Percentiles rank a stretch among this genome's conserved stretches.
Evolutionary conservation across 2,329 filamentous ascomycete species (phyloP).

Genomic region (Fusarium sp.): DNA sequence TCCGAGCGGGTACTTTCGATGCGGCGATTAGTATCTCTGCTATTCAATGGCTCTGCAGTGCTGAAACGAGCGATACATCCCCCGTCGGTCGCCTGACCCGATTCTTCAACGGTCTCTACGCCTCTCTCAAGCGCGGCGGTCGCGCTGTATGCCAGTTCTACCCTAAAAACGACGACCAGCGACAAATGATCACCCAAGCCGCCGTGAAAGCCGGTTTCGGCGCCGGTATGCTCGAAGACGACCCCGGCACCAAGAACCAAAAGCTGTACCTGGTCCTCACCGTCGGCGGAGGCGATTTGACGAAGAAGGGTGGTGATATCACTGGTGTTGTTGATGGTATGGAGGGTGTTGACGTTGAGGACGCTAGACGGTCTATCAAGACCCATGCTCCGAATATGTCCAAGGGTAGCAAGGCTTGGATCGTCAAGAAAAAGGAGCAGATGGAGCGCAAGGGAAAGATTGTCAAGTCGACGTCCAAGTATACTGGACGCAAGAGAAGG

Average conservation of each 20-base stretch:
- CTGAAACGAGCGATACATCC: slow-evolving; percentile 86
- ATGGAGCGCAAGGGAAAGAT: slow-evolving; percentile 96
- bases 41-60: slow-evolving; percentile 99
- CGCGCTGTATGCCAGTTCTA: slow-evolving; percentile 98
- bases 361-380: slow-evolving; percentile 67
- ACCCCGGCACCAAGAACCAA: slow-evolving; percentile 93
- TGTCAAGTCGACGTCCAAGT: slow-evolving; percentile 91
- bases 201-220: slow-evolving; percentile 96
- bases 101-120: slow-evolving; percentile 95
- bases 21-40: slow-evolving; percentile 94
- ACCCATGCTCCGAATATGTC: slow-evolving; percentile 60
- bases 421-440: slow-evolving; percentile 87
- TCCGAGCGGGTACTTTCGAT: slow-evolving; percentile 91
- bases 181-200: slow-evolving; percentile 89
- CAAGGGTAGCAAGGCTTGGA: slow-evolving; percentile 89
- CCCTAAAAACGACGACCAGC: slow-evolving; percentile 92
- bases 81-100: slow-evolving; percentile 80
- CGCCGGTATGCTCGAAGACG: slow-evolving; percentile 93
- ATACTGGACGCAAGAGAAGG: slow-evolving; percentile 89
- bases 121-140: slow-evolving; percentile 82
- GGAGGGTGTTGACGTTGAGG: slow-evolving; percentile 86
- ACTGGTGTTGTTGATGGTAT: slow-evolving; percentile 89
- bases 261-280: slow-evolving; percentile 97
- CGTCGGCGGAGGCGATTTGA: slow-evolving; percentile 72
- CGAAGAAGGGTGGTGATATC: slow-evolving; percentile 77